phyloP scores from a whole-genome alignment of 305 asterid species.

The Euphrasia arctica region DNA sequence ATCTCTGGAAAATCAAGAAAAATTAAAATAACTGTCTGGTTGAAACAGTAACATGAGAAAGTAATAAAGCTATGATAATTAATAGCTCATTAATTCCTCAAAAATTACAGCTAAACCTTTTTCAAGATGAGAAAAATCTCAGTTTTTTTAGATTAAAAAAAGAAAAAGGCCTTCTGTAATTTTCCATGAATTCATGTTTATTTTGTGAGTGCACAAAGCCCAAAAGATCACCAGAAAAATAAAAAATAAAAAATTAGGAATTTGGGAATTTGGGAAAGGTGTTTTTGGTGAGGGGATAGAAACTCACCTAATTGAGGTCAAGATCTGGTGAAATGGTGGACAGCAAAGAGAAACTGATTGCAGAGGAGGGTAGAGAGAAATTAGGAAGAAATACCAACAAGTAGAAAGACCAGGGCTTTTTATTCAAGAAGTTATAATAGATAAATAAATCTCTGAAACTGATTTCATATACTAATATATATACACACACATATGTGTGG shows the following conservation, averaged over 20 bases:
- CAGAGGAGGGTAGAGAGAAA: slow-evolving; percentile 26
- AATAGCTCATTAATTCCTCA: neutral
- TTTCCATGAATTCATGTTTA: neutral
- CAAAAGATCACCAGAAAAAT: no score
- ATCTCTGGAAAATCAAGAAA: neutral
- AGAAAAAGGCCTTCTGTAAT: neutral
- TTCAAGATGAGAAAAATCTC: neutral
- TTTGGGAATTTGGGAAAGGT: neutral
- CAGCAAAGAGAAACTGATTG: slow-evolving; percentile 32
- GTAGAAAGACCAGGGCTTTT: slow-evolving; percentile 45
- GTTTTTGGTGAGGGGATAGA: neutral
- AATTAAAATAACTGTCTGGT: neutral
- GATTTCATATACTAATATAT: slow-evolving; percentile 19
- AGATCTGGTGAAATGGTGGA: slow-evolving; percentile 46
- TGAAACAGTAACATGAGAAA: neutral
- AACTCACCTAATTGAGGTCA: slow-evolving; percentile 48
- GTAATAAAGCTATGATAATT: neutral
- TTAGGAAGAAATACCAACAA: slow-evolving; percentile 32
- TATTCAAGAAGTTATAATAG: slow-evolving; percentile 16
- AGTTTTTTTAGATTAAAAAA: neutral
- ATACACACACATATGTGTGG: slow-evolving; percentile 15
- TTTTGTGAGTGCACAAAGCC: neutral
- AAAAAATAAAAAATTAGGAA: no score
- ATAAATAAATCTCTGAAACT: neutral
- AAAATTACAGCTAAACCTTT: neutral